Evolutionary conservation across 225 moss, liverwort and hornwort genomes (phyloP).

Genomic region (Asterella californica): DNA sequence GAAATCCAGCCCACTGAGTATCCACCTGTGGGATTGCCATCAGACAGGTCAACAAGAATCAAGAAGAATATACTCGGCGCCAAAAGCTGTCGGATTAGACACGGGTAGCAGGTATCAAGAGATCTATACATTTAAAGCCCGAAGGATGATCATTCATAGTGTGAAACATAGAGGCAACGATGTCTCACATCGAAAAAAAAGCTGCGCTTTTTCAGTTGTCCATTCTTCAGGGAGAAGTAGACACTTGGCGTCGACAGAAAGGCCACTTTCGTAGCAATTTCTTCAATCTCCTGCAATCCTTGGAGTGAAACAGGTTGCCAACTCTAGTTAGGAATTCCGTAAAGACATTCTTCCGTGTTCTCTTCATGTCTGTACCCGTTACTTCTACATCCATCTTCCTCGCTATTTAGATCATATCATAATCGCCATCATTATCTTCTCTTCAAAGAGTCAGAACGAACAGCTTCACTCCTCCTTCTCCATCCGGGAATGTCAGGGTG

Average conservation of each 20-base stretch:
- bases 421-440: no score
- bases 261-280: constrained; percentile 85
- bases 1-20: constrained; percentile 63
- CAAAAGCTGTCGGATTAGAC: neutral
- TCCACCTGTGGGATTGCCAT: constrained; percentile 50
- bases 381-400: no score
- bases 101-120: neutral
- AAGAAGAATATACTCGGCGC: neutral
- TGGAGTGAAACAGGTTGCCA: neutral
- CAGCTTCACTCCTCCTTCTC: no score
- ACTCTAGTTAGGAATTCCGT: no score
- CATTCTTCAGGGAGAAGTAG: constrained; percentile 83
- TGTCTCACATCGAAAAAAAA: constrained; percentile 89
- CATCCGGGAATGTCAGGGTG: no score
- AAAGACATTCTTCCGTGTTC: no score
- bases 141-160: neutral
- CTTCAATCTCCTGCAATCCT: constrained; percentile 68
- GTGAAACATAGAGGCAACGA: neutral
- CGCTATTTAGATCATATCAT: no score
- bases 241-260: constrained; percentile 96
- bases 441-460: no score
- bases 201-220: constrained; percentile 65
- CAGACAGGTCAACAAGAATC: neutral
- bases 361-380: no score
- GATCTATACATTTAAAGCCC: neutral